A percentile compares a stretch with the other conserved stretches of the same genome.
These are phyloP conservation scores for Moricandia arvensis DNA, from an alignment of 345 rosid species.

Conservation along the genomic window DNA sequence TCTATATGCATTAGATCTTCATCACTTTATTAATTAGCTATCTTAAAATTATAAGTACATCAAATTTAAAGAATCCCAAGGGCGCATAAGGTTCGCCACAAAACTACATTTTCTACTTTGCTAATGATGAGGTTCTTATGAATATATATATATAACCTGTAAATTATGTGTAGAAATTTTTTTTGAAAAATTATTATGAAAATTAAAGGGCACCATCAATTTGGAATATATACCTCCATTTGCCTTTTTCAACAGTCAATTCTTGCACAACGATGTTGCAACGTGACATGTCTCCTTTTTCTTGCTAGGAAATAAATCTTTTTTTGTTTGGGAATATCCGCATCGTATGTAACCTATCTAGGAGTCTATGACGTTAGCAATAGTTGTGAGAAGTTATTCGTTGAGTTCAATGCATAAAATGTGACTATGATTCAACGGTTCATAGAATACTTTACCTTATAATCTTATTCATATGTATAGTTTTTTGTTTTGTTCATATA, in stretches of 20 bases:
- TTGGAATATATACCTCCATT: slow-evolving; percentile 53
- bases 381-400: slow-evolving; percentile 9
- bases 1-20: slow-evolving; percentile 17
- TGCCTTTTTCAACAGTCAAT: slow-evolving; percentile 41
- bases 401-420: slow-evolving; percentile 8
- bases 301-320: neutral
- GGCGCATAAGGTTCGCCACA: slow-evolving; percentile 78
- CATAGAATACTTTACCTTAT: neutral
- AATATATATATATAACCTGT: slow-evolving; percentile 29
- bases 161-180: slow-evolving; percentile 2
- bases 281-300: slow-evolving; percentile 41
- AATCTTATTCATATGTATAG: neutral
- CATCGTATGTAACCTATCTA: slow-evolving; percentile 34
- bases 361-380: slow-evolving; percentile 35
- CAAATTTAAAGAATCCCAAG: slow-evolving; percentile 41
- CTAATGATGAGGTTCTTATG: slow-evolving; percentile 59
- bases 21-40: slow-evolving; percentile 6
- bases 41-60: slow-evolving; percentile 4
- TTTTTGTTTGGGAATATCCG: slow-evolving; percentile 27
- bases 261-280: slow-evolving; percentile 34
- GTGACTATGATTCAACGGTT: neutral
- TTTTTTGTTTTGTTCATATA: neutral
- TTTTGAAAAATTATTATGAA: neutral
- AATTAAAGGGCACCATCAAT: slow-evolving; percentile 50
- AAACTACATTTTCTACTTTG: slow-evolving; percentile 53